Evolutionary conservation across 805 yeast species (phyloP), one percentile per base, ranked within the genome.

Genomic region (Suhomyces kilbournensis): DNA sequence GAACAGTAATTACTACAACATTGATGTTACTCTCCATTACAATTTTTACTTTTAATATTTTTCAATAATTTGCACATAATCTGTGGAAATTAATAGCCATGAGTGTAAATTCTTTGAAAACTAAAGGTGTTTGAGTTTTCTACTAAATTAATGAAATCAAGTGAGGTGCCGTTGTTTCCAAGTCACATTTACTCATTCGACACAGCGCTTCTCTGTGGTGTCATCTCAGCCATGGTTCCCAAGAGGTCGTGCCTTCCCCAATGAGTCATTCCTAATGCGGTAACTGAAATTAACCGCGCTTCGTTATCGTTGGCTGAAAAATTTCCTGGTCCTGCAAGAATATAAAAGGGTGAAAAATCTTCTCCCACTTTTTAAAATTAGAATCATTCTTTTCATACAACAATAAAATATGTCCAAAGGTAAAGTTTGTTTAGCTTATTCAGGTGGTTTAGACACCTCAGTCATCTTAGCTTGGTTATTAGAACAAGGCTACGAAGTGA

Each of bases 401-500:
- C 26, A 50, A 9, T 17, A 15, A 26, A 56, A 43, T 65, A 92
- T 92, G 97, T 86, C 96, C 48, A 93, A 94, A 76, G 99, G 99
- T 70, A 93, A 93, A 79, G 99, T 94, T 72, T 94, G 99, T 83
- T 84, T 94, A 72, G 99, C 99, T 52, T 94, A 94, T 80, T 94
- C 98, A 48, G 99, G 99, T 66, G 99, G 99, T 79, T 83, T 94
- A 66, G 99, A 94, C 71, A 94, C 99, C 81, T 92, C 97, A 25
- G 88, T 94, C 57, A 94, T 94, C 66, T 84, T 94, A 61, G 99
- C 99, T 46, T 94, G 99, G 99, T 83, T 94, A 72, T 81, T 94
- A 60, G 99, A 94, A 74, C 83, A 94, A 77, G 99, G 97, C 58
- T 94, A 93, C 75, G 99, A 94, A 76, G 99, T 94, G 54, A 86